These are phyloP conservation scores for Pseudonectria buxi DNA, from an alignment of 2,329 filamentous ascomycete species.

Conservation along the genomic window DNA sequence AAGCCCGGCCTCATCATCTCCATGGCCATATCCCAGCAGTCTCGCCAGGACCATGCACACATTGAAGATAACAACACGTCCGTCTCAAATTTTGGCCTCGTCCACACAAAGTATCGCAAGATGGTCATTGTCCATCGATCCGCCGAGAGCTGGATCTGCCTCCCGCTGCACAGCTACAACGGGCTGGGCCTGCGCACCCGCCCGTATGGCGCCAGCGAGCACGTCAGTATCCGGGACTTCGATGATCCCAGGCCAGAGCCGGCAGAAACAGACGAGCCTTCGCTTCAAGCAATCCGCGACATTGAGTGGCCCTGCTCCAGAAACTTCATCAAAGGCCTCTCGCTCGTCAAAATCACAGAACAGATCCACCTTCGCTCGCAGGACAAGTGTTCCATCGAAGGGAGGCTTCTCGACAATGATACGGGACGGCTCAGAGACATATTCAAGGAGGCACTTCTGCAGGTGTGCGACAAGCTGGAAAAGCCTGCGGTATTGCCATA, in stretches of 20 bases:
- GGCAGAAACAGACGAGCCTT: not conserved
- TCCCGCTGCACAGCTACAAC: constrained; percentile 15
- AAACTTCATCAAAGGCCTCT: no score
- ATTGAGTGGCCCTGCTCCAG: constrained; percentile 5
- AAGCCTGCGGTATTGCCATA: no score
- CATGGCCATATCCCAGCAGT: constrained; percentile 11
- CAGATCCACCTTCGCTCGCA: no score
- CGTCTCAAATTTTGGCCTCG: constrained; percentile 7
- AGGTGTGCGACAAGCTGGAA: no score
- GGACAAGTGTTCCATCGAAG: no score
- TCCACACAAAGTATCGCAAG: constrained; percentile 20
- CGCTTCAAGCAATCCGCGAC: constrained; percentile 6
- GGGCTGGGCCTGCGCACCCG: constrained; percentile 11
- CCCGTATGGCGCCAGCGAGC: constrained; percentile 6
- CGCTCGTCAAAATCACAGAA: no score
- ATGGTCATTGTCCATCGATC: constrained; percentile 14
- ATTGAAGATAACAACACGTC: constrained; percentile 4
- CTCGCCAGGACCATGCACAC: constrained; percentile 1
- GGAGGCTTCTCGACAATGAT: no score
- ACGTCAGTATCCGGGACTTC: constrained; percentile 14
- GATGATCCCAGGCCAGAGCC: not conserved
- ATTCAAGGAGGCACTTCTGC: no score
- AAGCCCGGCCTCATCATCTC: constrained; percentile 13
- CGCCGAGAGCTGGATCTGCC: constrained; percentile 11
- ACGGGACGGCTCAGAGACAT: no score